Conservation (phyloP, 306 rosid genomes). For the Aeschynomene evenia region DNA sequence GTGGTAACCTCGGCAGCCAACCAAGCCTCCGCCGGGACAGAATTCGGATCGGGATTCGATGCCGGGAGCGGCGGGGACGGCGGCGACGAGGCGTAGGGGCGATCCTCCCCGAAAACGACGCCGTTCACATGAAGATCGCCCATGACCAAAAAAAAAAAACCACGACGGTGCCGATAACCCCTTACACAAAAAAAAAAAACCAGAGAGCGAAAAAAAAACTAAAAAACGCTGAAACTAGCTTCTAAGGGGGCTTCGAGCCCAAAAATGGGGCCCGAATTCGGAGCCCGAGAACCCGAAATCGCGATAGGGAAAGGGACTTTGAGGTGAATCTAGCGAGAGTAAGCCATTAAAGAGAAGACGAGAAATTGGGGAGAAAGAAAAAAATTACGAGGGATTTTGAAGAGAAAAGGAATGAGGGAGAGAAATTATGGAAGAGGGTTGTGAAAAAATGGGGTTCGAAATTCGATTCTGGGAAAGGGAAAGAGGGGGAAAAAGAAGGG, state of each 20-base stretch:
- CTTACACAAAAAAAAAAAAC: background rate
- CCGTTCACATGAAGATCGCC: constrained; percentile 54
- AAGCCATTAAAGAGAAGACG: background rate
- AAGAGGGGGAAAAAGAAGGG: background rate
- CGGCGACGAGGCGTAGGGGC: constrained; percentile 40
- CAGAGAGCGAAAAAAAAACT: background rate
- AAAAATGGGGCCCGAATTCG: background rate
- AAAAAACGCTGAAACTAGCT: background rate
- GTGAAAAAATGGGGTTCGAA: no score
- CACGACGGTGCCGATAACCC: background rate
- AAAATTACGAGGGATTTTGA: background rate
- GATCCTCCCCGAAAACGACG: constrained; percentile 46
- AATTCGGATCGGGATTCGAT: constrained; percentile 38
- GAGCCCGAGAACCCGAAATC: background rate
- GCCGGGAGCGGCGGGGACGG: constrained; percentile 45
- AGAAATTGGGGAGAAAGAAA: background rate
- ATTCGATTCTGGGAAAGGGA: background rate
- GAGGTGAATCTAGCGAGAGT: background rate
- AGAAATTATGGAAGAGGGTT: no score
- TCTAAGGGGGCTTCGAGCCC: background rate
- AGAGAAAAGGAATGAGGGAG: no score
- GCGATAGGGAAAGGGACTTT: background rate
- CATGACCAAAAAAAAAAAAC: constrained; percentile 21
- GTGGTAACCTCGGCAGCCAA: constrained; percentile 42
- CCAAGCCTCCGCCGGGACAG: constrained; percentile 33